Conservation (phyloP, 805 yeast species). For the Yamadazyma philogaea region DNA sequence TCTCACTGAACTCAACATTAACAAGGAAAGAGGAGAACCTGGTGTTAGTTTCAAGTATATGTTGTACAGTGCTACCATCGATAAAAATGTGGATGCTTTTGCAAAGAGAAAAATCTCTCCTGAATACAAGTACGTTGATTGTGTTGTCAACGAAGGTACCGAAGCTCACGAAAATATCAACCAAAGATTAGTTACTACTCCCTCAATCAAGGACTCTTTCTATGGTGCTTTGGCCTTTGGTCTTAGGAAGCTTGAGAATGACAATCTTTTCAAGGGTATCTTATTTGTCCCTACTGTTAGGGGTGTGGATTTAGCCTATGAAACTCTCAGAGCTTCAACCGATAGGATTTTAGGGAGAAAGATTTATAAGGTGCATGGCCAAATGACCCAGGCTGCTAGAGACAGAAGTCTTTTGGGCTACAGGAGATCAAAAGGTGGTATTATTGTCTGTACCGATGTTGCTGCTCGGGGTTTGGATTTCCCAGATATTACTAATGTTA, state of each 20-base stretch:
- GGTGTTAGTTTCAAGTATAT: slow-evolving; percentile 53
- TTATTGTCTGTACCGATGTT: slow-evolving; percentile 84
- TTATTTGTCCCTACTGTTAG: slow-evolving; percentile 78
- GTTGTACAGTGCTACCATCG: slow-evolving; percentile 87
- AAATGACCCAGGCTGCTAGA: slow-evolving; percentile 66
- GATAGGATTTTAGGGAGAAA: slow-evolving; percentile 13
- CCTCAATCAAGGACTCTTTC: slow-evolving; percentile 54
- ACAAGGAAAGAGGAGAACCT: slow-evolving; percentile 16
- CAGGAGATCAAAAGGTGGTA: slow-evolving; percentile 45
- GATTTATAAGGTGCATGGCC: slow-evolving; percentile 57
- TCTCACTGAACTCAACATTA: slow-evolving; percentile 33
- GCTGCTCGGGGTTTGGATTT: slow-evolving; percentile 97
- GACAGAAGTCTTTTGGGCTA: slow-evolving; percentile 55
- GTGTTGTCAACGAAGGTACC: slow-evolving; percentile 71
- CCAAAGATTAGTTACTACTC: slow-evolving; percentile 60
- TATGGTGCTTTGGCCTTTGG: slow-evolving; percentile 52
- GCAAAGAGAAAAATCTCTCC: slow-evolving; percentile 58
- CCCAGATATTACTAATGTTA: slow-evolving; percentile 80
- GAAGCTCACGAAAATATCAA: slow-evolving; percentile 71
- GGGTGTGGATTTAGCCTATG: slow-evolving; percentile 57
- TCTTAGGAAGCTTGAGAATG: slow-evolving; percentile 32
- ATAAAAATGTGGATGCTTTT: slow-evolving; percentile 59
- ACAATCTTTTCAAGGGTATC: slow-evolving; percentile 64
- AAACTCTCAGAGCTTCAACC: slow-evolving; percentile 10
- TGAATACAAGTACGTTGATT: slow-evolving; percentile 61